phyloP scores from a whole-genome alignment of 768 basidiomycete genomes.

The Lentinula aciculospora region DNA sequence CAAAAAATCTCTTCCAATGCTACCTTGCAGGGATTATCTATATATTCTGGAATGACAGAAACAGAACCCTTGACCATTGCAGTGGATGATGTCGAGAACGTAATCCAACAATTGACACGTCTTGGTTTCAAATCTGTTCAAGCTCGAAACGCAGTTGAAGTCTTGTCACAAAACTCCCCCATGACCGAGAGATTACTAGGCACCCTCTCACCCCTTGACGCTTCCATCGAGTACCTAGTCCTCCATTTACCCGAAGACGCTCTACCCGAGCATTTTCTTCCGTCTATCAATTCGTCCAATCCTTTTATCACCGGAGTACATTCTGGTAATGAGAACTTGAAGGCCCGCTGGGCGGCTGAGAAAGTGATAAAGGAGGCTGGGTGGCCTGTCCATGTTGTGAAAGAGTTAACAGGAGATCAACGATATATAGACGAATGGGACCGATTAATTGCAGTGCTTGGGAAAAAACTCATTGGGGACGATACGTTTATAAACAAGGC shows the following conservation, averaged over 20 bases:
- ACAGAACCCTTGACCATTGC: conserved; percentile 31
- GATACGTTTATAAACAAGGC: not conserved
- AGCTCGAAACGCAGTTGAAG: conserved; percentile 45
- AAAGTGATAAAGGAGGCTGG: conserved; percentile 80
- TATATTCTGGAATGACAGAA: conserved; percentile 35
- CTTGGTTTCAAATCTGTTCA: conserved; percentile 66
- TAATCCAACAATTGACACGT: conserved; percentile 49
- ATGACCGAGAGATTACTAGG: conserved; percentile 58
- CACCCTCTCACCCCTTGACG: conserved; percentile 60
- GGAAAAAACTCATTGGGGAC: conserved; percentile 48
- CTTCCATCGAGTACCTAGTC: conserved; percentile 80
- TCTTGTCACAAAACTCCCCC: conserved; percentile 50
- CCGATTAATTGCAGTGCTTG: conserved; percentile 48
- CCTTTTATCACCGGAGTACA: conserved; percentile 65
- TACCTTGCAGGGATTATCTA: conserved; percentile 37
- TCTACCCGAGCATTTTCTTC: conserved; percentile 68
- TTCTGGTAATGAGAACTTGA: conserved; percentile 56
- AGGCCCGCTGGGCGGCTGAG: conserved; percentile 75
- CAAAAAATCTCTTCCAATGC: not conserved
- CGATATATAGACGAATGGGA: conserved; percentile 43
- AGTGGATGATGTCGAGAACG: conserved; percentile 32
- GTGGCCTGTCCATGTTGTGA: conserved; percentile 70
- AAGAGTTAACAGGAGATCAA: conserved; percentile 38
- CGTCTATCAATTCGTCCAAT: conserved; percentile 58
- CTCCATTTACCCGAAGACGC: conserved; percentile 85